Conservation (phyloP, 352 stramenopile species). For the Globisporangium apiculatum region DNA sequence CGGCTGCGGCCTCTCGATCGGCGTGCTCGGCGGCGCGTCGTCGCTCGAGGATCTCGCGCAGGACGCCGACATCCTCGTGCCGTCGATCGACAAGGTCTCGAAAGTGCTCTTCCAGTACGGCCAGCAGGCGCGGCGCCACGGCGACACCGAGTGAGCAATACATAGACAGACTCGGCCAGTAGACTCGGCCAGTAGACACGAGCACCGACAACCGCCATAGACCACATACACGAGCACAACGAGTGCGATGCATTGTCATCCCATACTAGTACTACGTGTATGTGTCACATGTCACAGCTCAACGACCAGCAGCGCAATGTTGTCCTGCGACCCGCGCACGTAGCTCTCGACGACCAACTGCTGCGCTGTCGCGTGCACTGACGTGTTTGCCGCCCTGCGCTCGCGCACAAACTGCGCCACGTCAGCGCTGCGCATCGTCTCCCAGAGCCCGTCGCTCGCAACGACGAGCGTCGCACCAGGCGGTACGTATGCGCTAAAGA, state of each 20-base stretch:
- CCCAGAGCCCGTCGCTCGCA: constrained; percentile 77
- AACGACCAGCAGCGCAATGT: constrained; percentile 85
- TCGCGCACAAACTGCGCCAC: constrained; percentile 43
- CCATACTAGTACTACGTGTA: too few species aligned
- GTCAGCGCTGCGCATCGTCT: constrained; percentile 50
- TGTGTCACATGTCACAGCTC: constrained; percentile 4
- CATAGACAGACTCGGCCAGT: too few species aligned
- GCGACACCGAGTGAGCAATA: constrained; percentile 18
- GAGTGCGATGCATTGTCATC: not conserved
- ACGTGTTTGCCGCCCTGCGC: constrained; percentile 4
- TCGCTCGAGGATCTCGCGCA: constrained; percentile 75
- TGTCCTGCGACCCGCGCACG: constrained; percentile 92
- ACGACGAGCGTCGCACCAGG: constrained; percentile 31
- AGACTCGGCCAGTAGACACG: too few species aligned
- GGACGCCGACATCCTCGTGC: constrained; percentile 79
- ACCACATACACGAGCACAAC: not conserved
- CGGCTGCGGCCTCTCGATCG: constrained; percentile 66
- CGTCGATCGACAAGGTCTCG: constrained; percentile 64
- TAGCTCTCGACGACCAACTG: constrained; percentile 89
- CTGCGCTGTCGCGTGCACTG: constrained; percentile 68
- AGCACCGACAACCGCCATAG: too few species aligned
- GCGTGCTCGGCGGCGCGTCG: constrained; percentile 71
- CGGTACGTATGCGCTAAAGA: constrained; percentile 34
- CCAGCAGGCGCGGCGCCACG: constrained; percentile 58
- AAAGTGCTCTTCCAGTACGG: constrained; percentile 84